phyloP scores from a whole-genome alignment of 345 rosid genomes.

The Moringa oleifera region DNA sequence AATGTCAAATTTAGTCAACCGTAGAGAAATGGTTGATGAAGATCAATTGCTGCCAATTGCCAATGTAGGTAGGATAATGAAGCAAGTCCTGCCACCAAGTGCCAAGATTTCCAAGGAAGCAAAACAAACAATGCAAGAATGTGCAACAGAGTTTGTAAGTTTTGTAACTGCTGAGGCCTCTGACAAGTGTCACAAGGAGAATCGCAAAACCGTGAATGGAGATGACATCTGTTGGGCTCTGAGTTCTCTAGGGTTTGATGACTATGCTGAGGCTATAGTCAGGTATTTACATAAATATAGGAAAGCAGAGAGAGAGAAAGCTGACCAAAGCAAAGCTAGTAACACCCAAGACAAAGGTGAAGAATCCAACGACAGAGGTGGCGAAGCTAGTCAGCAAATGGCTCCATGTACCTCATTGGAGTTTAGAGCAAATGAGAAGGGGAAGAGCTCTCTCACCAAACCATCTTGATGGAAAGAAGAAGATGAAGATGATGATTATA shows the following conservation, averaged over 20 bases:
- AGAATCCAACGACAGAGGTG: constrained; percentile 20
- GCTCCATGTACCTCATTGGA: constrained; percentile 12
- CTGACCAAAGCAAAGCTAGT: constrained; percentile 28
- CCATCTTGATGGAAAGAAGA: constrained; percentile 16
- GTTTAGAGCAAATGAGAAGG: constrained; percentile 47
- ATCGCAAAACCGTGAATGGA: constrained; percentile 82
- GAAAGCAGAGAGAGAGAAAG: constrained; percentile 54
- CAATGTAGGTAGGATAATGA: constrained; percentile 74
- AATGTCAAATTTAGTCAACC: neutral
- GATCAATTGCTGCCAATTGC: constrained; percentile 71
- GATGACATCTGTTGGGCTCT: constrained; percentile 87
- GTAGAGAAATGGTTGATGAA: constrained; percentile 47
- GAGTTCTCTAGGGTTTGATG: constrained; percentile 66
- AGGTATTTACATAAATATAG: constrained; percentile 59
- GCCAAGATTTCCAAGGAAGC: constrained; percentile 87
- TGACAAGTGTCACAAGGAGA: constrained; percentile 77
- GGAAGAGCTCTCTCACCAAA: constrained; percentile 28
- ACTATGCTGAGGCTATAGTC: constrained; percentile 58
- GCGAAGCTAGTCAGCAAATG: constrained; percentile 8
- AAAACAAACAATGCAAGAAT: constrained; percentile 75
- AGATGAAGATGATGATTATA: neutral
- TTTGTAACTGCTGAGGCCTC: constrained; percentile 86
- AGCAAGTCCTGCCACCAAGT: constrained; percentile 59
- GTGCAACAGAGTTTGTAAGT: constrained; percentile 81
- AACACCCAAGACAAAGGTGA: constrained; percentile 26